Percentiles rank a stretch among this genome's conserved stretches.
phyloP scores from a whole-genome alignment of 2,329 filamentous ascomycete species.

The Beauveria australis region DNA sequence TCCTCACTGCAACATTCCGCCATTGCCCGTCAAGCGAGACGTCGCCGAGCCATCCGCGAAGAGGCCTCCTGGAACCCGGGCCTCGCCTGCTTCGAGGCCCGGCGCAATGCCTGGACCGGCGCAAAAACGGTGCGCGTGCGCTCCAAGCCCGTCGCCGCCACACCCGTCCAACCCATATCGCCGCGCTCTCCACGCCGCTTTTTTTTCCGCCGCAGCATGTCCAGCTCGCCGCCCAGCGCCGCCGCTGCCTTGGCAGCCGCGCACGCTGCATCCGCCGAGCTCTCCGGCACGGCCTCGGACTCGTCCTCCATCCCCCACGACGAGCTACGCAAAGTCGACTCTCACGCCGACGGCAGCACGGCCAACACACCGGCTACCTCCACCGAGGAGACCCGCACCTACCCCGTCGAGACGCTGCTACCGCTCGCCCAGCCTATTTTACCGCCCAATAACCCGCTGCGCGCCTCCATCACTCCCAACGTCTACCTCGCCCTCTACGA shows the following conservation, averaged over 20 bases:
- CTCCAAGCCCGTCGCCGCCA: conserved; percentile 36
- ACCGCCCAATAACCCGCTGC: conserved; percentile 65
- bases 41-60: conserved; percentile 49
- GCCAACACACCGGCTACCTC: conserved; percentile 1
- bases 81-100: conserved; percentile 66
- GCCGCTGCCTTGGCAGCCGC: conserved; percentile 15
- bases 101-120: conserved; percentile 79
- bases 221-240: conserved; percentile 29
- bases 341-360: conserved; percentile 17
- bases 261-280: conserved; percentile 19
- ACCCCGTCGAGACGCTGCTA: conserved; percentile 54
- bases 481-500: conserved; percentile 80
- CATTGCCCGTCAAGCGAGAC: conserved; percentile 44
- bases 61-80: conserved; percentile 75
- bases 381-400: conserved; percentile 17
- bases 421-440: conserved; percentile 68
- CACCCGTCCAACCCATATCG: conserved; percentile 29
- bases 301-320: conserved; percentile 33
- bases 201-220: conserved; percentile 40
- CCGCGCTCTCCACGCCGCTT: conserved; percentile 40
- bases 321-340: conserved; percentile 24
- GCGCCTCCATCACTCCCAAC: conserved; percentile 63
- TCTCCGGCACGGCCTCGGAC: conserved; percentile 28
- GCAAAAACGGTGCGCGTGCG: conserved; percentile 54
- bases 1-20: conserved; percentile 31